phyloP scores from a whole-genome alignment of 352 stramenopile species.

The Globisporangium okanoganense region DNA sequence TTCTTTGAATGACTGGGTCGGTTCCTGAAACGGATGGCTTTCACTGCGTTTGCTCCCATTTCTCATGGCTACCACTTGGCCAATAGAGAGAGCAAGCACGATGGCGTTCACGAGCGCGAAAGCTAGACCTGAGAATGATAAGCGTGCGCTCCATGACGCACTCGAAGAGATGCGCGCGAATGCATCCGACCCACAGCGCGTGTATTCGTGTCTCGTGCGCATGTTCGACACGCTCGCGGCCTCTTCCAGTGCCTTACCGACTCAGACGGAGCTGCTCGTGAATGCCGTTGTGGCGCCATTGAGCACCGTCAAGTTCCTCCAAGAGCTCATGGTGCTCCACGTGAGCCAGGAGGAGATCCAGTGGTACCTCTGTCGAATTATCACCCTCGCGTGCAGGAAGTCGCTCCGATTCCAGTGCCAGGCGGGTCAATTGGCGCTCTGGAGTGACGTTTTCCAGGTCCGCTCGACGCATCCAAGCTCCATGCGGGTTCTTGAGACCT shows the following conservation, averaged over 20 bases:
- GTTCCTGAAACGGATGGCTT: not conserved
- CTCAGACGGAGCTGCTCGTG: slow-evolving; percentile 7
- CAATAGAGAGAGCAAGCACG: not conserved
- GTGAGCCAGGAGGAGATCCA: slow-evolving; percentile 38
- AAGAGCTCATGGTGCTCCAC: slow-evolving; percentile 18
- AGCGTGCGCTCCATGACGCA: slow-evolving; percentile 14
- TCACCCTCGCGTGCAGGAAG: slow-evolving; percentile 14
- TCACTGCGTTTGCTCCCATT: not conserved
- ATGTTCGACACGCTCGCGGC: slow-evolving; percentile 19
- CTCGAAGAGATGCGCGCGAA: slow-evolving; percentile 21
- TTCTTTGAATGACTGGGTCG: not conserved
- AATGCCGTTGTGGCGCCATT: slow-evolving; percentile 18
- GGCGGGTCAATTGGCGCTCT: slow-evolving; percentile 26
- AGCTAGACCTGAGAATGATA: not conserved
- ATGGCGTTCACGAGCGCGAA: slow-evolving; percentile 2
- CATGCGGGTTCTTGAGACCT: slow-evolving; percentile 27
- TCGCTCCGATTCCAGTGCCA: slow-evolving; percentile 41
- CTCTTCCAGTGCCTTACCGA: not conserved
- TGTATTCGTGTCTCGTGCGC: slow-evolving; percentile 26
- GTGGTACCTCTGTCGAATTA: slow-evolving; percentile 26
- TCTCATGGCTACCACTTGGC: not conserved
- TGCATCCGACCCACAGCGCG: slow-evolving; percentile 19
- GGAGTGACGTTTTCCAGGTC: slow-evolving; percentile 26
- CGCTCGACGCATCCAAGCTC: slow-evolving; percentile 28
- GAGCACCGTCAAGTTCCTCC: slow-evolving; percentile 18